Base-by-base conservation (phyloP, 2,329 filamentous ascomycete species). In the Neopestalotiopsis rosae region DNA sequence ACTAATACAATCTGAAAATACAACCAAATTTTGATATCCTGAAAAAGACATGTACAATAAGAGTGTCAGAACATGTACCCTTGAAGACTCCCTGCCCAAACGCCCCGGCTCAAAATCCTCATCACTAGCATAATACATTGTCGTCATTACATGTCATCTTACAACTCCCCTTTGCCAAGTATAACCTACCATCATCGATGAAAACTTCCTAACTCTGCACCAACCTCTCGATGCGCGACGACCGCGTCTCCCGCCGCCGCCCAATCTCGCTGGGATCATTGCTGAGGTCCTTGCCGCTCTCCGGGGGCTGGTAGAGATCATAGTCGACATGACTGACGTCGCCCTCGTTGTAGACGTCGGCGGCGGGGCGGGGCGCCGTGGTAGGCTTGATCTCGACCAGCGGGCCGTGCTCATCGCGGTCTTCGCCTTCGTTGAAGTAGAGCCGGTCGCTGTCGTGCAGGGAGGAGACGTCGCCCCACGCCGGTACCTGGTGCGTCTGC, bases 401-500 rank as follows among this genome's bases (percentile, higher is more conserved):
- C n/a, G 59, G 59, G n/a, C 59, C 59, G 59, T 62, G 59, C 32
- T 42, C 34, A 30, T 62, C 59, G 59, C 59, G 59, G 59, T 62
- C 59, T 5, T 34, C 59, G 1, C 59, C 59, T 4, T 62, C 59
- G 12, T 62, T 62, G 13, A 62, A 62, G 17, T 62, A 62, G 28
- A 62, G 59, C 59, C 59, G 30, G 32, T 62, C 59, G 59, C 59
- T 62, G 34, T 62, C 59, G 32, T 62, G 59, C 59, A 62, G 59
- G 6, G 59, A 62, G 14, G 59, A 62, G 17, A 62, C 59, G 17
- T 62, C 59, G 59, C 59, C 59, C 59, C 59, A 62, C 34, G 30
- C 32, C 9, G 59, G 28, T 1, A 62, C 59, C 59, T 62, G 59
- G 28, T 30, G 59, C 59, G 59, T 62, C 32, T 62, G 59, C 59